Conservation (phyloP, 257 asterid genomes). For the Solanum chilense region DNA sequence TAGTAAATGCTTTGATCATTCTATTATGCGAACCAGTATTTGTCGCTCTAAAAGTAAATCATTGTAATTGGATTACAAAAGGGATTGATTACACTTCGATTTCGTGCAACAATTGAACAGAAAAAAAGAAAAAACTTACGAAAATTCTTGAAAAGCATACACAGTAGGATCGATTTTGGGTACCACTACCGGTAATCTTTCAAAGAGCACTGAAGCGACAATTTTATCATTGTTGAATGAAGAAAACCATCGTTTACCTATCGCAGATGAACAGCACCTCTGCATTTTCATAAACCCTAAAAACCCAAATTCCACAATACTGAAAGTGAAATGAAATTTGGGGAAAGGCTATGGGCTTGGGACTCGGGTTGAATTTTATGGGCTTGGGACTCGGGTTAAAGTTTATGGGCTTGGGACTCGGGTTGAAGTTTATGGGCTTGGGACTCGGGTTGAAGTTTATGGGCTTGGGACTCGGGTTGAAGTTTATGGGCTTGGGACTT, state of each 20-base stretch:
- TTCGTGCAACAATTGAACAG: not conserved
- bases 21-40: not conserved
- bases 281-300: constrained; percentile 32
- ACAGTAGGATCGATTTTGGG: constrained; percentile 81
- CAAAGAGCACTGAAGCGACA: constrained; percentile 70
- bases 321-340: not conserved
- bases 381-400: too few relatives aligned
- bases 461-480: too few relatives aligned
- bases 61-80: not conserved
- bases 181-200: constrained; percentile 80
- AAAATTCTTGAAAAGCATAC: constrained; percentile 89
- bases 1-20: not conserved
- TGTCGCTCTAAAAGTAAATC: not conserved
- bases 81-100: not conserved
- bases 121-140: constrained; percentile 26
- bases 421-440: too few relatives aligned
- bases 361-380: too few relatives aligned
- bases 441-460: too few relatives aligned
- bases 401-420: too few relatives aligned
- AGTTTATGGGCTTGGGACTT: too few relatives aligned
- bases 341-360: too few relatives aligned
- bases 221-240: constrained; percentile 44
- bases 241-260: constrained; percentile 29
- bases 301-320: not conserved
- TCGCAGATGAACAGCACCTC: constrained; percentile 24